Evolutionary conservation across 306 rosid species (phyloP).

Genomic region (Vigna nakashimae): DNA sequence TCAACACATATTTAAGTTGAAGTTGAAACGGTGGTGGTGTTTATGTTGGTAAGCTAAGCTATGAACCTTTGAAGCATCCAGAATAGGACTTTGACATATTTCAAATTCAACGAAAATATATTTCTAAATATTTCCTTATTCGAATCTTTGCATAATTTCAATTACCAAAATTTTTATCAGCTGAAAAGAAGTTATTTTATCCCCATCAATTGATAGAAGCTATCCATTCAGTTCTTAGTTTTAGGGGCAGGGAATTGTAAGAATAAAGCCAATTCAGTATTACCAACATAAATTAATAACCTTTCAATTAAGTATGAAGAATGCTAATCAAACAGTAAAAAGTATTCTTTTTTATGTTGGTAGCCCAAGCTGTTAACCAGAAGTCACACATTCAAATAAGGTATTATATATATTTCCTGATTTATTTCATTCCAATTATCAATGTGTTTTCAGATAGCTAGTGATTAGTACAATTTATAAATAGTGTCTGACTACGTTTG

Average conservation of each 20-base stretch:
- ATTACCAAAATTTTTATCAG: neutral
- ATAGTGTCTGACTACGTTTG: too few relatives aligned
- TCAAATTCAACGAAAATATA: slow-evolving; percentile 21
- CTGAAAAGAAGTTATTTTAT: too few relatives aligned
- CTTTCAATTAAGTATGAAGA: too few relatives aligned
- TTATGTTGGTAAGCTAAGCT: slow-evolving; percentile 25
- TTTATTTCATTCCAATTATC: too few relatives aligned
- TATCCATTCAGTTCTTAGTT: slow-evolving; percentile 92
- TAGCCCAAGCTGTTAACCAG: too few relatives aligned
- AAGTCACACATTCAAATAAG: too few relatives aligned
- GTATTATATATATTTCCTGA: too few relatives aligned
- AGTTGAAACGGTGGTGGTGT: slow-evolving; percentile 9
- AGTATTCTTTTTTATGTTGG: too few relatives aligned
- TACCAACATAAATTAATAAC: slow-evolving; percentile 22
- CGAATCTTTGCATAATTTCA: slow-evolving; percentile 2
- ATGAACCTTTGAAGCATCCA: slow-evolving; percentile 11
- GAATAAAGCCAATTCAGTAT: slow-evolving; percentile 21
- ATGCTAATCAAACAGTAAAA: too few relatives aligned
- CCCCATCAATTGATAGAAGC: slow-evolving; percentile 85
- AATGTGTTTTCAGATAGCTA: too few relatives aligned
- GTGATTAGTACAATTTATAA: too few relatives aligned
- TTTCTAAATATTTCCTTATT: slow-evolving; percentile 33
- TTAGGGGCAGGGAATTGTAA: slow-evolving; percentile 23
- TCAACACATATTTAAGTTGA: slow-evolving; percentile 15
- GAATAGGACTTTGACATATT: slow-evolving; percentile 16